Evolutionary conservation across 768 basidiomycete genomes (phyloP).

Genomic region (Hygrophorus pudorinus): DNA sequence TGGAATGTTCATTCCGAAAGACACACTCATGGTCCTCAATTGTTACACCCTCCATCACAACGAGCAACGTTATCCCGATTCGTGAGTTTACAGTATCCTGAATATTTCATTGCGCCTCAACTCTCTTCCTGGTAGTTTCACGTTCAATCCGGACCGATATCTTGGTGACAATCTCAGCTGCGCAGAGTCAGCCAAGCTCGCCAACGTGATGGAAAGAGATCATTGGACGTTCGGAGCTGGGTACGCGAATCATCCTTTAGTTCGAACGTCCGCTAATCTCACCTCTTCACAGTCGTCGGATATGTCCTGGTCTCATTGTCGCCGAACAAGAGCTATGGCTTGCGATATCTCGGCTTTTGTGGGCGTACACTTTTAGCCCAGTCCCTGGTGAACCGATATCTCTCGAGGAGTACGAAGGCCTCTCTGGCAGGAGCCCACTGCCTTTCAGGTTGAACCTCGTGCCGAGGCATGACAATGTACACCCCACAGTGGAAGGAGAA

Average conservation of each 20-base stretch:
- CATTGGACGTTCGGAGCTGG: conserved; percentile 30
- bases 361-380: conserved; percentile 20
- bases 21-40: conserved; percentile 20
- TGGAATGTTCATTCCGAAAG: conserved; percentile 21
- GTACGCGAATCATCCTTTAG: conserved; percentile 12
- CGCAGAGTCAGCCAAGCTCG: conserved; percentile 21
- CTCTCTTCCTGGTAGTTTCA: conserved; percentile 8
- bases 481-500: too few species aligned
- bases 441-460: conserved; percentile 17
- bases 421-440: conserved; percentile 22
- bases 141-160: conserved; percentile 26
- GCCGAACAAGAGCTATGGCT: conserved; percentile 27
- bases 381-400: conserved; percentile 24
- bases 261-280: neutral
- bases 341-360: conserved; percentile 24
- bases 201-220: conserved; percentile 21
- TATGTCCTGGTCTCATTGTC: conserved; percentile 25
- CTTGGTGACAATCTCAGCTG: conserved; percentile 17
- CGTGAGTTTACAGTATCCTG: conserved; percentile 13
- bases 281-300: conserved; percentile 14
- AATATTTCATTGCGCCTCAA: neutral
- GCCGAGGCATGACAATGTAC: neutral
- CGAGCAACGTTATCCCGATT: conserved; percentile 21
- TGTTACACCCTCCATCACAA: conserved; percentile 17
- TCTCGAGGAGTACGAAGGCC: conserved; percentile 28